Percentiles rank a stretch among this genome's conserved stretches.
These are phyloP conservation scores for Lophiotrema nucula DNA, from an alignment of 495 filamentous ascomycete genomes.

Conservation along the genomic window DNA sequence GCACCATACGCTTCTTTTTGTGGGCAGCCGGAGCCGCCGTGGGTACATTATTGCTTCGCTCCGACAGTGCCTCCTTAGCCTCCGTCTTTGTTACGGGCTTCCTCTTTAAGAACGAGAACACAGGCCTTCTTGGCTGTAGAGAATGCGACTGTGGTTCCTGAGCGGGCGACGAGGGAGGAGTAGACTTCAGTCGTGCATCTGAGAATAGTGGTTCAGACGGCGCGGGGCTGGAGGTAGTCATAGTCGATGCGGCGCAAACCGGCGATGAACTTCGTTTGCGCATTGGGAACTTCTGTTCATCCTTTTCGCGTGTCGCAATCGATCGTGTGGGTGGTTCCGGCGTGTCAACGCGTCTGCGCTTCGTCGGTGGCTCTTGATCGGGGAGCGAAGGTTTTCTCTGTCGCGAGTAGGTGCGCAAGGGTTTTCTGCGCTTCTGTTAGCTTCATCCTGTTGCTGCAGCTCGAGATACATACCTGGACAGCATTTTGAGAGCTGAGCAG, in stretches of 20 bases:
- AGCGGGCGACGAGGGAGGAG: conserved; percentile 24
- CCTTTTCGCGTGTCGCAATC: too few relatives aligned
- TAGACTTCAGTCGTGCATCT: conserved; percentile 19
- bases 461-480: too few relatives aligned
- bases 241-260: not conserved
- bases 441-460: too few relatives aligned
- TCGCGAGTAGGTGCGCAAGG: conserved; percentile 36
- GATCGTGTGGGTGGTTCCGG: too few relatives aligned
- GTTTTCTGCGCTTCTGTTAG: conserved; percentile 17
- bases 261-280: conserved; percentile 11
- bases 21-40: not conserved
- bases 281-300: too few relatives aligned
- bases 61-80: conserved; percentile 15
- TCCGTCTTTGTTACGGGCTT: not conserved
- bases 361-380: conserved; percentile 31
- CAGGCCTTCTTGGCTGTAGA: conserved; percentile 9
- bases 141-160: not conserved
- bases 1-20: conserved; percentile 49
- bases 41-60: conserved; percentile 20
- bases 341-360: conserved; percentile 30
- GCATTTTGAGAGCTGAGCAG: too few relatives aligned
- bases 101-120: conserved; percentile 27
- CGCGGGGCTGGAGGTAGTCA: conserved; percentile 17
- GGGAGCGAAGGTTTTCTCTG: conserved; percentile 27
- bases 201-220: conserved; percentile 14